phyloP scores from a whole-genome alignment of 2,329 filamentous ascomycete genomes.

The Chaetomiaceae sp. region DNA sequence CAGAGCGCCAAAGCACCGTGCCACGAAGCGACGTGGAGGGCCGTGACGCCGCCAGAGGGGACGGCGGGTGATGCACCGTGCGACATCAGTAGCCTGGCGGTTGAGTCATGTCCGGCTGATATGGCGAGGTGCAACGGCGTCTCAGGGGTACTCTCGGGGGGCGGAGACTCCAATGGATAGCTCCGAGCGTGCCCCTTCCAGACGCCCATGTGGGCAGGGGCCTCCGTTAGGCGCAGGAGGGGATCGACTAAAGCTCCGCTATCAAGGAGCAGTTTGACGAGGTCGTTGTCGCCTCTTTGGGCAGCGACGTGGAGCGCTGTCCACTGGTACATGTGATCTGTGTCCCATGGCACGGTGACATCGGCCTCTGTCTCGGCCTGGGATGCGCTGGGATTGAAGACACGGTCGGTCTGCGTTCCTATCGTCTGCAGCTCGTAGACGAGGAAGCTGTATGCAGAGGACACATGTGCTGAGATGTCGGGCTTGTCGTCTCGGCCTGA shows the following conservation, averaged over 20 bases:
- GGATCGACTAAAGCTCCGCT: not conserved
- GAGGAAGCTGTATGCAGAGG: too few species aligned
- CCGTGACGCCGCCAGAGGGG: not conserved
- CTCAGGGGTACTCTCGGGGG: too few species aligned
- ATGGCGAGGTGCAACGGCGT: not conserved
- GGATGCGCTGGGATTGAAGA: too few species aligned
- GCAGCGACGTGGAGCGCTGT: conserved; percentile 5
- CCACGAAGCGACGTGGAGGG: conserved; percentile 1
- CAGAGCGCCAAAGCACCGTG: not conserved
- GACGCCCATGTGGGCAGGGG: not conserved
- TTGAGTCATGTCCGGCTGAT: not conserved
- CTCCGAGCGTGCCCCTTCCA: too few species aligned
- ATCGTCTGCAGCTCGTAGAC: too few species aligned
- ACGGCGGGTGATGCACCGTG: not conserved
- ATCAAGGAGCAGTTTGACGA: not conserved
- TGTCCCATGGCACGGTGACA: not conserved
- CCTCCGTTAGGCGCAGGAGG: not conserved
- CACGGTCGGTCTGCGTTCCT: too few species aligned
- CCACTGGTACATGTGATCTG: not conserved
- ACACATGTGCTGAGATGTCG: too few species aligned
- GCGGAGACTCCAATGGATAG: too few species aligned
- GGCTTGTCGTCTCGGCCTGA: too few species aligned
- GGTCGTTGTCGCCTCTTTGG: not conserved
- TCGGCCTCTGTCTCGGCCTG: too few species aligned
- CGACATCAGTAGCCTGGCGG: not conserved